Evolutionary conservation across 306 rosid species (phyloP), one percentile per base, ranked within the genome.

Genomic region (Casuarina equisetifolia): DNA sequence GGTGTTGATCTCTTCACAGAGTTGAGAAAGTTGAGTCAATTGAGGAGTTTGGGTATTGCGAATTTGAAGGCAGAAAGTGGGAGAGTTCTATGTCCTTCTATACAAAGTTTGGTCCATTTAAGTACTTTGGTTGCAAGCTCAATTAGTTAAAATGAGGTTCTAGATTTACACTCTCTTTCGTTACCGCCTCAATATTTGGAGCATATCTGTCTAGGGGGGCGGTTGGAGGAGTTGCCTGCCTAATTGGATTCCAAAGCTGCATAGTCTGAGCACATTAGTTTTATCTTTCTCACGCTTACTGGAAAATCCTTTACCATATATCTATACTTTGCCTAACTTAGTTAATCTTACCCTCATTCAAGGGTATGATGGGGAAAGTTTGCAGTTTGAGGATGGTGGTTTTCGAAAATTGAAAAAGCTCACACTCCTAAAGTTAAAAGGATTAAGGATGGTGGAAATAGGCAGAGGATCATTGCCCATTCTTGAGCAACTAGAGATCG

Each of bases 181-280:
- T 42, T 42, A 10, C 80, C 74, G 0, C 83, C 74, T 0, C 2
- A 38, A 62, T 71, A 1, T 72, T 46, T 75, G 3, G 64, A 20
- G 42, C 12, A 20, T 39, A 77, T 83, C 17, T 3, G 35, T 57
- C 53, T 79, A 16, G 19, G 16, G 3, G 86, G 83, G n/a, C 9
- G 4, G 39, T 9, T 79, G 9, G 40, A 36, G 67, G 49, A 67
- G 59, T 49, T 83, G 35, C 80, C 78, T 83, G 35, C 80, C 78
- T 1, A 17, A 68, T 10, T 79, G 86, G 83, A 62, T 75, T 11
- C 12, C 51, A 1, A 12, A 75, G 43, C 80, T 78, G 36, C 63
- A 69, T 0, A 49, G 53, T 15, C 70, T 82, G 1, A 62, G 74
- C n/a, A 69, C 6, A 52, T 1, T 52, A 52, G 3, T 4, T 1